Evolutionary conservation across 1,139 yeast species (phyloP), one percentile per base, ranked within the genome.

Genomic region (Geotrichum restrictum): DNA sequence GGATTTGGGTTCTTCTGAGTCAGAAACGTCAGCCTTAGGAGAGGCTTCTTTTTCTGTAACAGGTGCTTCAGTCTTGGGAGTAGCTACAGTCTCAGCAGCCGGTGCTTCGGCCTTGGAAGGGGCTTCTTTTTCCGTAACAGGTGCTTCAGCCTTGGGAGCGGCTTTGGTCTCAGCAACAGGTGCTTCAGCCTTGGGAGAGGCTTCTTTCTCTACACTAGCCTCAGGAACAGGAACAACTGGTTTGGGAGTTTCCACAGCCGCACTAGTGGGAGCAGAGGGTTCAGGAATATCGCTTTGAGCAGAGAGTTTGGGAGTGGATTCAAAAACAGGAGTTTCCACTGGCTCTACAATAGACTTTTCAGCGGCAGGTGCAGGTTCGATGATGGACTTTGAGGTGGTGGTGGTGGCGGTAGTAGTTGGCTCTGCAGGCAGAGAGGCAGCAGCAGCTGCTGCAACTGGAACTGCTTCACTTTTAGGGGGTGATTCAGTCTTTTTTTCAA

Each of bases 151-250:
- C 10, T 19, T 41, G 18, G 22, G 31, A 6, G 18, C 27, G 10
- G 29, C 19, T 14, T 24, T 14, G 5, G 36, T 14, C 29, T 39
- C 43, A 39, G 43, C 31, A 3, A 19, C 29, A 22, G 32, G 32
- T 16, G 50, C 51, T 22, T 21, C 32, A 24, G 53, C 57, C 14
- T 57, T 51, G 4, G 56, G 54, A 24, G 57, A 57, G 16, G 56
- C 24, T 7, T n/a, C 27, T n/a, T 8, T 32, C 3, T 11, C 34
- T 31, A 11, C 34, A 31, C n/a, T 14, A 2, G 34, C 34, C n/a
- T 3, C 32, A 29, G 32, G 10, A 7, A 7, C 19, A 10, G 41
- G 14, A 6, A n/a, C 48, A n/a, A 24, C 42, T 22, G 31, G 7
- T 6, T 18, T 18, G 22, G 45, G 37, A 24, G 44, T 8, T 8